Base-by-base conservation (phyloP, 1,284 basidiomycete species). In the Apiotrichum porosum region DNA sequence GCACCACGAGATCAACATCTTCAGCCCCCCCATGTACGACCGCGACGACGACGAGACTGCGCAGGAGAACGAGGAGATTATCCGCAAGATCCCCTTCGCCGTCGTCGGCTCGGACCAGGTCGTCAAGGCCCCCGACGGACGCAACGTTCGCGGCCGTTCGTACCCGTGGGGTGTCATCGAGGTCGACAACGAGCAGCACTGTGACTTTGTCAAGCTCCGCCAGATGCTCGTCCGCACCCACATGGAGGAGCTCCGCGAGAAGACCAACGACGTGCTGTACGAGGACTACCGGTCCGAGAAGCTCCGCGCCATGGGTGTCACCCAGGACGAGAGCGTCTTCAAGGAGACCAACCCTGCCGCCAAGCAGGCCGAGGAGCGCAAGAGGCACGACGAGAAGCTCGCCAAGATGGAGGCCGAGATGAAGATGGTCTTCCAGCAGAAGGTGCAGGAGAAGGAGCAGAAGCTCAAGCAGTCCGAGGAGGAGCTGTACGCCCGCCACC, bases 341-440 rank as follows among this genome's bases (percentile, higher is more conserved):
- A 91, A 89, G 78, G 93, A 95, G 78, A 83, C 94, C 79, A 97
- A 97, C 75, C 92, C 92, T 56, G 91, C 91, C 48, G 86, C 86
- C 55, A 88, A 92, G 74, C 83, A 91, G 78, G 90, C 92, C 61
- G 93, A 97, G 71, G 93, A 97, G 72, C 86, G 92, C 51, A 79
- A 88, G 45, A 76, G 92, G 68, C 90, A 94, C 74, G 90, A 94
- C 58, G 88, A 89, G 60, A 97, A 97, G 75, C 81, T 97, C 52
- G 82, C 88, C 51, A 97, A 97, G 84, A 97, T 97, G 92, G 92
- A 97, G 77, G 86, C 89, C 50, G 92, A 97, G 80, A 94, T 95
- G 91, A 93, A 92, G 81, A 88, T 91, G 86, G 92, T 97, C 62
- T 97, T 97, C 88, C 90, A 93, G 73, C 93, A 97, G 76, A 97